Evolutionary conservation across 805 yeast species (phyloP).

Genomic region (Metschnikowia henanensis): DNA sequence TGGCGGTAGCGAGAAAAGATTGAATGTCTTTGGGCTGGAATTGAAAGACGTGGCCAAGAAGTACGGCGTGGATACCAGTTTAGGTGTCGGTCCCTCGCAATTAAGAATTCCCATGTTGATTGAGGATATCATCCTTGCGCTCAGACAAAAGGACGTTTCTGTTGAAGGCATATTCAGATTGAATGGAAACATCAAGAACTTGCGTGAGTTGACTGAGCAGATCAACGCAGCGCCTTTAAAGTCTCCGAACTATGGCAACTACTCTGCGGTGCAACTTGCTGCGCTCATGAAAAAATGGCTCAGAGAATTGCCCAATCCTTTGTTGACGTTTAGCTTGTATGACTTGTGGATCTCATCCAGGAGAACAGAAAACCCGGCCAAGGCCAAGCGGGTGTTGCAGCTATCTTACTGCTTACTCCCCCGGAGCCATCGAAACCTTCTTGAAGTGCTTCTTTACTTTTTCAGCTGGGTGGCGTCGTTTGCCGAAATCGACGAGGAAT

Average conservation of each 20-base stretch:
- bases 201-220: constrained; percentile 68
- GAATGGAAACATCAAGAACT: constrained; percentile 88
- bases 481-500: constrained; percentile 87
- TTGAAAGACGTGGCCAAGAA: constrained; percentile 66
- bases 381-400: constrained; percentile 55
- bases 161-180: constrained; percentile 95
- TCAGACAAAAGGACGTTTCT: constrained; percentile 90
- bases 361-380: constrained; percentile 43
- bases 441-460: constrained; percentile 84
- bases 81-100: constrained; percentile 80
- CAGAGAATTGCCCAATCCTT: constrained; percentile 90
- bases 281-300: constrained; percentile 89
- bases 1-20: constrained; percentile 29
- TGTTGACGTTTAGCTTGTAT: constrained; percentile 73
- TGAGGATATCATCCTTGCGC: constrained; percentile 81
- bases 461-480: constrained; percentile 96
- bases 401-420: constrained; percentile 79
- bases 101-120: constrained; percentile 81
- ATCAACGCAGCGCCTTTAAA: constrained; percentile 74
- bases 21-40: constrained; percentile 73
- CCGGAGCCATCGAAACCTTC: constrained; percentile 72
- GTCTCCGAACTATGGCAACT: constrained; percentile 68
- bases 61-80: constrained; percentile 79
- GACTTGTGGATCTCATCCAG: constrained; percentile 78
- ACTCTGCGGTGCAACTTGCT: constrained; percentile 88